phyloP scores from a whole-genome alignment of 2,329 filamentous ascomycete species.

The Ceratocystis eucalypticola region DNA sequence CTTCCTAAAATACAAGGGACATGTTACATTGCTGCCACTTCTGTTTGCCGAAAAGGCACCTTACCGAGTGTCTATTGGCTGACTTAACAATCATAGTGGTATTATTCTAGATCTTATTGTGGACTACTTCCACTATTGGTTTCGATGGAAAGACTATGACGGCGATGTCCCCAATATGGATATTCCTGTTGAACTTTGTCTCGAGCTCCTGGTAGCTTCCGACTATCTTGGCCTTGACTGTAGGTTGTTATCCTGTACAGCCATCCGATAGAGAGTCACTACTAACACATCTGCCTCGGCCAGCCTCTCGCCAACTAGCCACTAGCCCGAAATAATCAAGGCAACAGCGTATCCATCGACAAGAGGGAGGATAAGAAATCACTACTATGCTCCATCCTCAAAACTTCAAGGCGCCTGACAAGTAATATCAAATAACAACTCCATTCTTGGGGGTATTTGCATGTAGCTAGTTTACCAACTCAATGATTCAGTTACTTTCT shows the following conservation, averaged over 20 bases:
- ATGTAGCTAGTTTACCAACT: neutral
- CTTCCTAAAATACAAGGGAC: neutral
- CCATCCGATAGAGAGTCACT: neutral
- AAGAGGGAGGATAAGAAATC: too few relatives aligned
- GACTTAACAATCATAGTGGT: constrained; percentile 37
- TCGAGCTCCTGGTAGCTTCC: constrained; percentile 64
- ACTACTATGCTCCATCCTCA: too few relatives aligned
- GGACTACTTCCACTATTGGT: constrained; percentile 77
- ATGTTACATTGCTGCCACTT: too few relatives aligned
- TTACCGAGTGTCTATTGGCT: neutral
- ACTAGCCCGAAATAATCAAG: neutral
- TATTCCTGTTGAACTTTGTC: constrained; percentile 62
- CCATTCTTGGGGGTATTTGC: too few relatives aligned
- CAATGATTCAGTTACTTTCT: neutral
- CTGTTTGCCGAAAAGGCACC: neutral
- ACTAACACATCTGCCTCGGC: neutral
- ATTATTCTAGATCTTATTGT: constrained; percentile 66
- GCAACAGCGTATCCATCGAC: neutral
- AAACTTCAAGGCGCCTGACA: too few relatives aligned
- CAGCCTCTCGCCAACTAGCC: constrained; percentile 2
- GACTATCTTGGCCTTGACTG: constrained; percentile 55
- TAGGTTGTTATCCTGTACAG: constrained; percentile 24
- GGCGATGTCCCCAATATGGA: constrained; percentile 71
- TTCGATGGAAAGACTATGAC: constrained; percentile 61
- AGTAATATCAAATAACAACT: neutral